Conservation (phyloP, 1,284 basidiomycete genomes). For the Leccinum pseudoinsigne region DNA sequence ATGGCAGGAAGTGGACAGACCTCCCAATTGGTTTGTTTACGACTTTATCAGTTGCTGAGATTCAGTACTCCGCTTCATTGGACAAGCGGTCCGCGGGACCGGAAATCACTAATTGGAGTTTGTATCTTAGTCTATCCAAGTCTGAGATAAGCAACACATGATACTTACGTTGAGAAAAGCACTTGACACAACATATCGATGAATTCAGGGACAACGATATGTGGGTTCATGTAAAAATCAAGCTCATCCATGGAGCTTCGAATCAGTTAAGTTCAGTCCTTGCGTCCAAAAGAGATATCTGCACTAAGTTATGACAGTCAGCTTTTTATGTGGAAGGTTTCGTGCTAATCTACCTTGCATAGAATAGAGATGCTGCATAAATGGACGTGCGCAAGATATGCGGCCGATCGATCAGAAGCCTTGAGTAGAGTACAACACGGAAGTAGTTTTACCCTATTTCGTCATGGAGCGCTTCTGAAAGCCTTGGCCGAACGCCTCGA, state of each 20-base stretch:
- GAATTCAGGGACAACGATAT: background rate
- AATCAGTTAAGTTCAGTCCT: background rate
- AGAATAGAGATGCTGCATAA: background rate
- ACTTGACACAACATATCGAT: background rate
- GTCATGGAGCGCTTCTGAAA: background rate
- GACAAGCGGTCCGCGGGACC: background rate
- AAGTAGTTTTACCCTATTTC: background rate
- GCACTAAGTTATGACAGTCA: background rate
- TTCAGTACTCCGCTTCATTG: background rate
- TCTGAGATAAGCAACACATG: background rate
- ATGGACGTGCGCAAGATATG: background rate
- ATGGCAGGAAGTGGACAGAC: background rate
- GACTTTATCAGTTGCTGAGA: conserved; percentile 1
- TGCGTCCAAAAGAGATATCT: background rate
- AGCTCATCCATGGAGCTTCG: background rate
- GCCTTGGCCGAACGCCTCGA: background rate
- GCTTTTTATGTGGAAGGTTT: background rate
- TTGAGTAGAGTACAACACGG: background rate
- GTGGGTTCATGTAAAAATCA: background rate
- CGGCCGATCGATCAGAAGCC: background rate
- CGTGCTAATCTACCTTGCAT: background rate
- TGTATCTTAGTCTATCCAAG: background rate
- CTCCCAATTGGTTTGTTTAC: background rate
- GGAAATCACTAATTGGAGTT: background rate
- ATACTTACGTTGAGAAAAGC: background rate